Evolutionary conservation across 192 early-diverging fungal genomes (phyloP).

Genomic region (Linnemannia zychae): DNA sequence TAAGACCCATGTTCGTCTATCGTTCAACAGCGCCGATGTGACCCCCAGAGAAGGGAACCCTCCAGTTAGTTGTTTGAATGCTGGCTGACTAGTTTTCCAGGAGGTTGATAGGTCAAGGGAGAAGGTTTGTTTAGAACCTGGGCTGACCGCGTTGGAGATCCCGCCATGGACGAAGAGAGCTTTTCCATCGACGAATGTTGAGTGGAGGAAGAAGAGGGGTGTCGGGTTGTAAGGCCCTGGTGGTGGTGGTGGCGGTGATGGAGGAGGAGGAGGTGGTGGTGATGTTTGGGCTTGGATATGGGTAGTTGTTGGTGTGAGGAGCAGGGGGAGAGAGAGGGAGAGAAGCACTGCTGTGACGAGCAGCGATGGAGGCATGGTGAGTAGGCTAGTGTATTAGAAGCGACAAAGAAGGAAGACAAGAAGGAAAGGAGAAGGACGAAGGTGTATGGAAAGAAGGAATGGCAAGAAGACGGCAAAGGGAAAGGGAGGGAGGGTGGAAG

Average conservation of each 20-base stretch:
- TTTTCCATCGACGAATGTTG: background rate
- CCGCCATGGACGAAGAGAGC: slow-evolving; percentile 13
- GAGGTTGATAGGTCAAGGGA: slow-evolving; percentile 23
- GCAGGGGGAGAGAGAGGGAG: background rate
- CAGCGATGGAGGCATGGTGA: background rate
- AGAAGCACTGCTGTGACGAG: background rate
- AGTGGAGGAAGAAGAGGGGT: background rate
- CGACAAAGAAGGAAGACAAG: background rate
- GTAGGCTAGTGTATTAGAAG: background rate
- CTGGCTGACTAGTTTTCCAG: slow-evolving; percentile 14
- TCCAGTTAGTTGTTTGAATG: slow-evolving; percentile 7
- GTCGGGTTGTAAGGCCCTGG: background rate
- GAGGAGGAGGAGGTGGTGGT: background rate
- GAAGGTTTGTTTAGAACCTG: slow-evolving; percentile 5
- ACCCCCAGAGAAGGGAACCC: background rate
- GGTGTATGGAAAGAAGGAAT: background rate
- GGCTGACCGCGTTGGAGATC: background rate
- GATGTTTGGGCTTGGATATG: background rate
- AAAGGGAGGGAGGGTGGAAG: background rate
- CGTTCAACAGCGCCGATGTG: background rate
- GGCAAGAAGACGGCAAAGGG: no score
- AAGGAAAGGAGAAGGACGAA: background rate
- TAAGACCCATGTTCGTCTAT: background rate
- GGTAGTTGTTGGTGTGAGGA: background rate
- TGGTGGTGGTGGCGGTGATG: background rate